Conservation (phyloP, 2,329 filamentous ascomycete genomes). For the Cercospora berteroae region DNA sequence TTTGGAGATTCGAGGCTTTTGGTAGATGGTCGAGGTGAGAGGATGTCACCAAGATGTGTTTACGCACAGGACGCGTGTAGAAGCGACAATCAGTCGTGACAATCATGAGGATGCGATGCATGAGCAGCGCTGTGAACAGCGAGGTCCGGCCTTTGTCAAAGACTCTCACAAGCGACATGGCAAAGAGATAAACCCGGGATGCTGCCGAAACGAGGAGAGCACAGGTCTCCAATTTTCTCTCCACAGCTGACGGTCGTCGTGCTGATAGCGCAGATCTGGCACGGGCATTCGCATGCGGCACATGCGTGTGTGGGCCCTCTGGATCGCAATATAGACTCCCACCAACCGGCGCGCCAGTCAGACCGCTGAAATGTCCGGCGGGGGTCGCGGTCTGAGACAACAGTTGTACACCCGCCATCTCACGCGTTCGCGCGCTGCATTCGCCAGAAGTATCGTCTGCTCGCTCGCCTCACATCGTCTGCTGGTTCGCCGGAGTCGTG, state of each 20-base stretch:
- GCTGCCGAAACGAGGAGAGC: not conserved
- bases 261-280: not conserved
- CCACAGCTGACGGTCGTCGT: not conserved
- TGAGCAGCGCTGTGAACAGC: not conserved
- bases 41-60: not conserved
- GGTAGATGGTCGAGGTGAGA: not conserved
- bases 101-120: not conserved
- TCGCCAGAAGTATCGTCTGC: not conserved
- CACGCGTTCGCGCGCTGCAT: not conserved
- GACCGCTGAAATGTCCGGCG: not conserved
- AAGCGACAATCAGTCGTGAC: not conserved
- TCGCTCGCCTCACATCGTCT: not conserved
- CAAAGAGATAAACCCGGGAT: not conserved
- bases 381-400: constrained; percentile 7
- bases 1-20: not conserved
- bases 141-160: not conserved
- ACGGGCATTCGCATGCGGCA: not conserved
- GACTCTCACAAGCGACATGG: not conserved
- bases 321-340: not conserved
- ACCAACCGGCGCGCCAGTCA: constrained; percentile 1
- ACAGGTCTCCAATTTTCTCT: not conserved
- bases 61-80: not conserved
- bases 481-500: not conserved
- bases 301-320: not conserved
- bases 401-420: not conserved